Base-by-base conservation (phyloP, 352 stramenopile genomes). In the Pythium aquatile region DNA sequence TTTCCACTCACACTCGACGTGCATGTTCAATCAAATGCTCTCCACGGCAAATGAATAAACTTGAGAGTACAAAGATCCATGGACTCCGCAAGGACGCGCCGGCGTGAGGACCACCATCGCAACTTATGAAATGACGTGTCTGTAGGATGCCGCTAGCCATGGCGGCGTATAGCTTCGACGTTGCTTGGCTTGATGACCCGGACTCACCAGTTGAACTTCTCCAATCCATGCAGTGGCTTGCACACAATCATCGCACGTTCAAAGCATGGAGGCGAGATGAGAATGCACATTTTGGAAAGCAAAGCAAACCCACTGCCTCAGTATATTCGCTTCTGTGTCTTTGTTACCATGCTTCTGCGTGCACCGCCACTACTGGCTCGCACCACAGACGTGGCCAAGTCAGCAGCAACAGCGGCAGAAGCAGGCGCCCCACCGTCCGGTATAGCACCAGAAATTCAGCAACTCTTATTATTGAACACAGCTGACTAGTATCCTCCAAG, bases 361-460 rank as follows among this genome's bases (percentile, higher is more conserved):
- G 37, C 61, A 46, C 35, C 61, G 42, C 30, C 44, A 35, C 48
- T 54, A 28, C 35, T 62, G 32, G 35, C 44, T 51, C 44, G 44
- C 44, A 51, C 44, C 44, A 51, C 44, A 24, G 24, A 9, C 14
- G 20, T 51, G 44, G 44, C 17, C n/a, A 29, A 51, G 44, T 51
- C 40, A 63, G 17, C 42, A 40, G 46, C 42, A 14, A 48, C 61
- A 68, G 54, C 37, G 55, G 54, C 53, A 39, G 46, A 49, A 60
- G 55, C 55, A 58, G 48, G 62, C 55, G 48, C 35, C 47, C 55
- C 52, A 58, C 64, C 58, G 48, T 54, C 74, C 70, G 76, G 70
- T 72, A 74, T 81, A 77, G 76, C 79, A 78, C 79, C 79, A 88
- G 75, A 81, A 69, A 78, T 70, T 82, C 71, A 79, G 73, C 77